Evolutionary conservation across 2,329 filamentous ascomycete genomes (phyloP).

Genomic region (Nemania diffusa): DNA sequence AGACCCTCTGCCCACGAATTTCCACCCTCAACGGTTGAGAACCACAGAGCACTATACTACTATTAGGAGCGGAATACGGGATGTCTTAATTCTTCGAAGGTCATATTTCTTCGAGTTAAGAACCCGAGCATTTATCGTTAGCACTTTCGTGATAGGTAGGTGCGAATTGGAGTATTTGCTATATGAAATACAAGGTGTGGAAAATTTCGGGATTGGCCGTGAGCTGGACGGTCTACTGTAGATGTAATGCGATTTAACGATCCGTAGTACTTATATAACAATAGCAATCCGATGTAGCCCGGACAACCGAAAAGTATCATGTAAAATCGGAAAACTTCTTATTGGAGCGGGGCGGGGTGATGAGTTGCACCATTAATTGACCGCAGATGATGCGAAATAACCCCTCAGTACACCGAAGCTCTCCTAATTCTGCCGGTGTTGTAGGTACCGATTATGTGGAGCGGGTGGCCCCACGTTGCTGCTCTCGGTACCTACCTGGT

Average conservation of each 20-base stretch:
- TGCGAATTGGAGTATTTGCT: slow-evolving; percentile 13
- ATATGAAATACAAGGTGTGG: slow-evolving; percentile 14
- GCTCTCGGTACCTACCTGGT: not conserved
- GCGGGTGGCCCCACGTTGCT: not conserved
- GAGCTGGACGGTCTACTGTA: slow-evolving; percentile 14
- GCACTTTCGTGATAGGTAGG: slow-evolving; percentile 16
- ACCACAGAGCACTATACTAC: not conserved
- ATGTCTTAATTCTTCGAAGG: not conserved
- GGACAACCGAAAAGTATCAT: slow-evolving; percentile 7
- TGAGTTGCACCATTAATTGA: slow-evolving; percentile 23
- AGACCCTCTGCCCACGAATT: not conserved
- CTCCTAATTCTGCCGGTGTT: not conserved
- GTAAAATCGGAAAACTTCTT: slow-evolving; percentile 19
- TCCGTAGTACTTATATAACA: not conserved
- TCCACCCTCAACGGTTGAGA: not conserved
- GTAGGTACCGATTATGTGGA: slow-evolving; percentile 7
- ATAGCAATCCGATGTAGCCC: not conserved
- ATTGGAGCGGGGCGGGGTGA: slow-evolving; percentile 22
- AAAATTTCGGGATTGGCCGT: slow-evolving; percentile 17
- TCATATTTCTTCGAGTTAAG: not conserved
- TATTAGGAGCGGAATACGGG: not conserved
- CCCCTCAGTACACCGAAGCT: slow-evolving; percentile 31
- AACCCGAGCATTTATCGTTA: slow-evolving; percentile 26
- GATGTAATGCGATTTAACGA: not conserved
- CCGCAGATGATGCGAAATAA: slow-evolving; percentile 8